Percentiles rank a stretch among this genome's conserved stretches.
phyloP scores from a whole-genome alignment of 208 protist species.

The Trypanosoma caninum region DNA sequence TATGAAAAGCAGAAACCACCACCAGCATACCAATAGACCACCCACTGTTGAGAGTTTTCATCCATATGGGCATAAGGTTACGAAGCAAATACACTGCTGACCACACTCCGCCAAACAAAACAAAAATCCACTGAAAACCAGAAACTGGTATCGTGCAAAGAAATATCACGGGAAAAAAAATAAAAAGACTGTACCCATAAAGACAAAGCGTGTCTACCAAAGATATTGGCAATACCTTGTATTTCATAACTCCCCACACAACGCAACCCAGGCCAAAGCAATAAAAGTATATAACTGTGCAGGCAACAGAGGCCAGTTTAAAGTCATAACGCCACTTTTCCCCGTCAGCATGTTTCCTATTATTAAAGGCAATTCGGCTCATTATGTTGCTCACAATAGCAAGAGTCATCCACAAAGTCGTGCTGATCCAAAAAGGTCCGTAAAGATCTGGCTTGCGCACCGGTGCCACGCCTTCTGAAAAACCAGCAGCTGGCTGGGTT shows the following conservation, averaged over 20 bases:
- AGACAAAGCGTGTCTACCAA: conserved; percentile 74
- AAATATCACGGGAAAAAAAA: conserved; percentile 67
- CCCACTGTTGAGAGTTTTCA: conserved; percentile 43
- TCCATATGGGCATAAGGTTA: conserved; percentile 85
- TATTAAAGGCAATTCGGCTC: conserved; percentile 52
- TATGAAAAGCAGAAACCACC: conserved; percentile 57
- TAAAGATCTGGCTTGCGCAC: conserved; percentile 80
- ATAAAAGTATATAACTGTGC: conserved; percentile 79
- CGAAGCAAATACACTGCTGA: conserved; percentile 69
- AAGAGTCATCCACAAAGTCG: conserved; percentile 86
- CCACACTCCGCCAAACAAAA: conserved; percentile 64
- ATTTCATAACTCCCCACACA: conserved; percentile 85
- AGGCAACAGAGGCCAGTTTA: conserved; percentile 62
- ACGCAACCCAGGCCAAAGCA: conserved; percentile 71
- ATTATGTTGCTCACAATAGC: conserved; percentile 83
- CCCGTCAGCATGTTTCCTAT: conserved; percentile 12
- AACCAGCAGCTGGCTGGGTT: conserved; percentile 18
- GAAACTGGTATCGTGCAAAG: conserved; percentile 74
- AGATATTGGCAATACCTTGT: conserved; percentile 69
- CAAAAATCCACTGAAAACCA: conserved; percentile 69
- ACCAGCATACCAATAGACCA: conserved; percentile 71
- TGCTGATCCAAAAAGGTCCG: conserved; percentile 90
- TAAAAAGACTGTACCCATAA: conserved; percentile 91
- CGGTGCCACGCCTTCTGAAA: conserved; percentile 44
- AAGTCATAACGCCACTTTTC: conserved; percentile 78